A percentile compares a stretch with the other conserved stretches of the same genome.
phyloP scores from a whole-genome alignment of 352 stramenopile species.

The Phytophthora boehmeriae region DNA sequence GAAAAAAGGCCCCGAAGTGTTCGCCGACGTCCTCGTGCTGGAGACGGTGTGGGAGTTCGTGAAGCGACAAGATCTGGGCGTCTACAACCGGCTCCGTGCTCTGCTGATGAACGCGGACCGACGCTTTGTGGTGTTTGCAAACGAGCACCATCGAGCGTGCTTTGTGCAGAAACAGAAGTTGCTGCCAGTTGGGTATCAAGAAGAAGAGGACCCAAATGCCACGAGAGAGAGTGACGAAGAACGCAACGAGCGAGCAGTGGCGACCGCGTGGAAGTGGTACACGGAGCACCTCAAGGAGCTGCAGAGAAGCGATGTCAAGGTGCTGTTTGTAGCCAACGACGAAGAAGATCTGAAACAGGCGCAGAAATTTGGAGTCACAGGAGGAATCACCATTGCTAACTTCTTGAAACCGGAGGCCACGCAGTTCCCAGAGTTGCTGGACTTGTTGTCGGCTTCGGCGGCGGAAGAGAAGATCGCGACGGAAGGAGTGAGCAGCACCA shows the following conservation, averaged over 20 bases:
- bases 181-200: constrained; percentile 28
- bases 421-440: constrained; percentile 57
- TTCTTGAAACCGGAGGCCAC: constrained; percentile 62
- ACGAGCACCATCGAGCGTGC: constrained; percentile 90
- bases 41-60: constrained; percentile 93
- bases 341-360: constrained; percentile 57
- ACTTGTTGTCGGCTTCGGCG: constrained; percentile 54
- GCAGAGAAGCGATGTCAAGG: constrained; percentile 47
- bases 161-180: constrained; percentile 69
- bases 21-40: constrained; percentile 88
- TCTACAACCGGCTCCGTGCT: constrained; percentile 89
- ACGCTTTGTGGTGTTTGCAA: constrained; percentile 93
- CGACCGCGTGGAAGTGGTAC: constrained; percentile 84
- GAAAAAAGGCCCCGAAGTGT: constrained; percentile 56
- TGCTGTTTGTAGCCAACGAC: constrained; percentile 74
- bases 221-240: constrained; percentile 64
- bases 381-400: constrained; percentile 60
- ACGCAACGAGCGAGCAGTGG: constrained; percentile 89
- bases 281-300: constrained; percentile 58
- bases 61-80: constrained; percentile 84
- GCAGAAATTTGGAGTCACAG: constrained; percentile 47
- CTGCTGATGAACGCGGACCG: constrained; percentile 85
- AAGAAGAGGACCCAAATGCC: constrained; percentile 27
- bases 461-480: constrained; percentile 31
- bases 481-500: constrained; percentile 50